phyloP scores from a whole-genome alignment of 495 filamentous ascomycete genomes.

The Hypoxylon perforatum region DNA sequence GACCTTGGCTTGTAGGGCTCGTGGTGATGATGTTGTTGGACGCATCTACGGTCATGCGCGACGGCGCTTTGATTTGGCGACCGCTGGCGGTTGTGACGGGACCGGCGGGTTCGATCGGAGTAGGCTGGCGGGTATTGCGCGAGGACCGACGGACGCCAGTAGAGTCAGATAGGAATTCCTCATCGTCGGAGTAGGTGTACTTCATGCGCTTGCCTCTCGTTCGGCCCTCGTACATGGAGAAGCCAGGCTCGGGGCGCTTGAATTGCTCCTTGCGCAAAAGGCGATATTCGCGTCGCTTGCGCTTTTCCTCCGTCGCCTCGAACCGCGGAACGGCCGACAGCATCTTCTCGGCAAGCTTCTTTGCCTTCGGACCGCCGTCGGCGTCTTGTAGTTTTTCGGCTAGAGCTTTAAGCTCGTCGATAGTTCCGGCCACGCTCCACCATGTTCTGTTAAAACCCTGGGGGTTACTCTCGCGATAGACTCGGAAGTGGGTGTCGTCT shows the following conservation, averaged over 20 bases:
- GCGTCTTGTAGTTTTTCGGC: conserved; percentile 75
- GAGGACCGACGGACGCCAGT: conserved; percentile 73
- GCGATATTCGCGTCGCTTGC: conserved; percentile 91
- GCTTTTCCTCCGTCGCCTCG: conserved; percentile 95
- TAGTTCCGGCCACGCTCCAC: conserved; percentile 91
- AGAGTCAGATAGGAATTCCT: conserved; percentile 78
- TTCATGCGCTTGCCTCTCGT: conserved; percentile 95
- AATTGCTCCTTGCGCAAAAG: conserved; percentile 87
- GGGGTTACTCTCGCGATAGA: conserved; percentile 96
- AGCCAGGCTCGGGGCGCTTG: conserved; percentile 85
- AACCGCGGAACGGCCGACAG: conserved; percentile 88
- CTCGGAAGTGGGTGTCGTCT: conserved; percentile 91
- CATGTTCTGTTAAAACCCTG: conserved; percentile 80
- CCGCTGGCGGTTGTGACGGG: conserved; percentile 92
- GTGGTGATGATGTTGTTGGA: conserved; percentile 54
- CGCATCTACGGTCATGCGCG: conserved; percentile 81
- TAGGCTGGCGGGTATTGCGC: conserved; percentile 76
- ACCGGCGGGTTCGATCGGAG: conserved; percentile 74
- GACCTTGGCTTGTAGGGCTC: conserved; percentile 50
- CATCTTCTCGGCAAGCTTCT: conserved; percentile 80
- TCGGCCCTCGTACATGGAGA: conserved; percentile 94
- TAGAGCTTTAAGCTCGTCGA: conserved; percentile 83
- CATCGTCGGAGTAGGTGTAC: conserved; percentile 95
- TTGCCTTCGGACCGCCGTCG: conserved; percentile 83
- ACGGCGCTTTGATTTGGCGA: conserved; percentile 81